Percentiles rank a stretch among this genome's conserved stretches.
Evolutionary conservation across 495 filamentous ascomycete species (phyloP).

Genomic region (Melanomma pulvis-pyrius): DNA sequence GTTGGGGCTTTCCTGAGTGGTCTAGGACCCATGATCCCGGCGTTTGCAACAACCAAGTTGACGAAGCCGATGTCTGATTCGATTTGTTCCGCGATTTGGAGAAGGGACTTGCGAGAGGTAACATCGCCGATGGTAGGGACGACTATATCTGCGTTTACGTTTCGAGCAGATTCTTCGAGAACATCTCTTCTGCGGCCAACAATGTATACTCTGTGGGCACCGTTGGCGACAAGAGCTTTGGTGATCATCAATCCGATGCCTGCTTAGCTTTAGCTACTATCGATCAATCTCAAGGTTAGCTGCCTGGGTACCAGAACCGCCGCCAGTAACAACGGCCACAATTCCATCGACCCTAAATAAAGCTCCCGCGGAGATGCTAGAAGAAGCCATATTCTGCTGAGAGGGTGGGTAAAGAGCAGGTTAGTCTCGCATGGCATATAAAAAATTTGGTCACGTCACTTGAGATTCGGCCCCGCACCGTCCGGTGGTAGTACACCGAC

Average conservation of each 20-base stretch:
- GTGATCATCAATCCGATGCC: constrained; percentile 70
- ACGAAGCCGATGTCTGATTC: constrained; percentile 59
- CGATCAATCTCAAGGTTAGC: not conserved
- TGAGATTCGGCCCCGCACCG: not conserved
- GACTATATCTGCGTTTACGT: constrained; percentile 44
- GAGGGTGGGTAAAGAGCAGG: not conserved
- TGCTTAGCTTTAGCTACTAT: constrained; percentile 32
- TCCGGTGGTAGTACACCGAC: not conserved
- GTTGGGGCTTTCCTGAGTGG: constrained; percentile 41
- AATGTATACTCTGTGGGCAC: constrained; percentile 70
- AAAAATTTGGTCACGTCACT: not conserved
- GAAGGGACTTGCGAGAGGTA: constrained; percentile 63
- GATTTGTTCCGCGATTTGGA: constrained; percentile 56
- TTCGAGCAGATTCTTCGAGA: constrained; percentile 51
- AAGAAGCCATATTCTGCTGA: not conserved
- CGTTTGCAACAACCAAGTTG: constrained; percentile 66
- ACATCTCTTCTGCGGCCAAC: constrained; percentile 61
- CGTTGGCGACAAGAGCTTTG: constrained; percentile 62
- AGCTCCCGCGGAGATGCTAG: constrained; percentile 38
- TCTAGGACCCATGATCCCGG: constrained; percentile 62
- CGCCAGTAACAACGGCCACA: constrained; percentile 65
- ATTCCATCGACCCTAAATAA: constrained; percentile 60
- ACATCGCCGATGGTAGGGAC: constrained; percentile 68
- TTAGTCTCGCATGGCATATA: not conserved
- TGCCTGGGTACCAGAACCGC: constrained; percentile 56